These are phyloP conservation scores for Nitzschia palea DNA, from an alignment of 108 stramenopile species.

Conservation along the genomic window DNA sequence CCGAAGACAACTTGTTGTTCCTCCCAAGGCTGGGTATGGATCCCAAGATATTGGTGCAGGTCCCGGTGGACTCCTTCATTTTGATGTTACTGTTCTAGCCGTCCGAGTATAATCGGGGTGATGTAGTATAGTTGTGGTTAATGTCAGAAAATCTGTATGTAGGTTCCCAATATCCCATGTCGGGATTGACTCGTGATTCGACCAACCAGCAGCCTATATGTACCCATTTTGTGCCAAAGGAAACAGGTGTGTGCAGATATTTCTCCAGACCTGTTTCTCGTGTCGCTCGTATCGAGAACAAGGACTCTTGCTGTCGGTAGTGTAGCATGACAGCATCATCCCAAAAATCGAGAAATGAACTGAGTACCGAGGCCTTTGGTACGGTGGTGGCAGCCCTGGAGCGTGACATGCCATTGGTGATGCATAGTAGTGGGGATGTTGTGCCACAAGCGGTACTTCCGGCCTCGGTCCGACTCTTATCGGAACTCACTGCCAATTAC, in stretches of 20 bases:
- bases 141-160: no score
- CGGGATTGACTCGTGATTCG: no score
- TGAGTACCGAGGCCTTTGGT: conserved; percentile 27
- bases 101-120: not conserved
- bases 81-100: conserved; percentile 42
- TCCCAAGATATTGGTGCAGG: conserved; percentile 64
- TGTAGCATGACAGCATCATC: no score
- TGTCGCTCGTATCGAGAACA: no score
- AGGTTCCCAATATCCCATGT: no score
- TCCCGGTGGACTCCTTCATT: conserved; percentile 49
- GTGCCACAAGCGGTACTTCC: conserved; percentile 55
- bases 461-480: conserved; percentile 52
- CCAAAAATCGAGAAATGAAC: conserved; percentile 2
- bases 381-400: conserved; percentile 50
- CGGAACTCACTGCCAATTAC: conserved; percentile 70
- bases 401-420: conserved; percentile 71
- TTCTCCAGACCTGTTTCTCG: no score
- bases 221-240: no score
- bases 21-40: conserved; percentile 80
- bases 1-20: conserved; percentile 63
- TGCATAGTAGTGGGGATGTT: conserved; percentile 84
- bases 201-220: no score
- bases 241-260: not conserved
- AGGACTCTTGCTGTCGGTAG: no score
- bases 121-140: no score